Evolutionary conservation across 202 grass and related monocot species (phyloP).

Genomic region (Schoenoplectus triqueter): DNA sequence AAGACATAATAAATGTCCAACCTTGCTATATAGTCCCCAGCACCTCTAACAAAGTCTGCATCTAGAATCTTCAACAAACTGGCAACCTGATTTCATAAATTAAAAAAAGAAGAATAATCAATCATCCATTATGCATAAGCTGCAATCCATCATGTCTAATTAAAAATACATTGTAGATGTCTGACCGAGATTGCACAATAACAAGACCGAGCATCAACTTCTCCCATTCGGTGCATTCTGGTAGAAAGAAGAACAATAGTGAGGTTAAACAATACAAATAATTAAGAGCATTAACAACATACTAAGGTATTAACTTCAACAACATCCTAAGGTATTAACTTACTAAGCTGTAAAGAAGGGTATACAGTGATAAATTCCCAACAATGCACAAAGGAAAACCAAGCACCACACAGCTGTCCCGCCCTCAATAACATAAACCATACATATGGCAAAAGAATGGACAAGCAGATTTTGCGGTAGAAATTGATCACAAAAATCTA

Average conservation of each 20-base stretch:
- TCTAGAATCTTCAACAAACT: conserved; percentile 94
- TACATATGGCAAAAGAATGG: not conserved
- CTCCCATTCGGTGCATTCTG: conserved; percentile 92
- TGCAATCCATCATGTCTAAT: not conserved
- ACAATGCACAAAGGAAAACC: not conserved
- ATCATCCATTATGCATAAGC: not conserved
- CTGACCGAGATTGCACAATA: conserved; percentile 93
- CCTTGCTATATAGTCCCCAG: conserved; percentile 82
- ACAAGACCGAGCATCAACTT: conserved; percentile 92
- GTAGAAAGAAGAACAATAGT: conserved; percentile 35
- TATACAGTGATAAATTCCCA: not conserved
- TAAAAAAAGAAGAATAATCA: conserved; percentile 30
- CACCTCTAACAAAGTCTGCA: conserved; percentile 60
- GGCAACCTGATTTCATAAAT: conserved; percentile 67
- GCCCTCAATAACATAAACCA: not conserved
- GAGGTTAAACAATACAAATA: not conserved
- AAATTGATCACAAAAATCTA: not conserved
- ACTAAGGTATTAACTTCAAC: not conserved
- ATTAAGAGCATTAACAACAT: not conserved
- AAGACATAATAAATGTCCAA: conserved; percentile 41
- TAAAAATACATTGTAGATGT: conserved; percentile 16
- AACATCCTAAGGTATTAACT: too few species aligned
- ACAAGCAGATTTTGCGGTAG: conserved; percentile 7
- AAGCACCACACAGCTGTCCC: not conserved
- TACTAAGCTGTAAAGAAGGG: not conserved